Conservation (phyloP, 495 filamentous ascomycete genomes). For the Talaromyces liani region DNA sequence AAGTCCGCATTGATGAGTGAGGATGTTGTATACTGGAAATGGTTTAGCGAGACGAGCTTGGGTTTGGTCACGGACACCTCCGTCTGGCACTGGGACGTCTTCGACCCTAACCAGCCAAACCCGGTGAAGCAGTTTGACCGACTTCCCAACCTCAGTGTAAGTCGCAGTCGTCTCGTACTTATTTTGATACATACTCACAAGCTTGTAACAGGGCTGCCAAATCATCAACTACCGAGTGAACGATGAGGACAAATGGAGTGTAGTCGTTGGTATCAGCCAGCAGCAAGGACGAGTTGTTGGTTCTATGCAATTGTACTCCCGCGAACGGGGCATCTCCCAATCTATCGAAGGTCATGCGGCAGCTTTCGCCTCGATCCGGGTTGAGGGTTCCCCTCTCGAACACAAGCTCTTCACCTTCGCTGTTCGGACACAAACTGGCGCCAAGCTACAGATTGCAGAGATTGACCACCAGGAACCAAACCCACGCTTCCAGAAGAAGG, state of each 20-base stretch:
- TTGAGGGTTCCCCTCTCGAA: slow-evolving; percentile 83
- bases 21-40: slow-evolving; percentile 98
- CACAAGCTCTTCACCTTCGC: slow-evolving; percentile 97
- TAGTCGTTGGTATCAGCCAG: slow-evolving; percentile 90
- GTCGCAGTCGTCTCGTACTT: slow-evolving; percentile 19
- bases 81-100: slow-evolving; percentile 97
- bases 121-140: slow-evolving; percentile 90
- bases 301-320: slow-evolving; percentile 94
- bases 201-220: slow-evolving; percentile 67
- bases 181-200: neutral
- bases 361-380: slow-evolving; percentile 79
- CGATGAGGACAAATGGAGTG: slow-evolving; percentile 96
- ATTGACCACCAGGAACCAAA: slow-evolving; percentile 89
- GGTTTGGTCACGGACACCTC: slow-evolving; percentile 83
- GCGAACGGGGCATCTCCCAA: slow-evolving; percentile 92
- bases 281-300: slow-evolving; percentile 89
- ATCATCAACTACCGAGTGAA: slow-evolving; percentile 99
- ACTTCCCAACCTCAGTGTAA: slow-evolving; percentile 77
- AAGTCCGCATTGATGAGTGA: slow-evolving; percentile 94
- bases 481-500: slow-evolving; percentile 84
- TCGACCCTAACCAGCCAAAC: slow-evolving; percentile 64
- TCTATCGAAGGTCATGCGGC: slow-evolving; percentile 97
- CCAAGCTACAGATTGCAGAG: slow-evolving; percentile 97
- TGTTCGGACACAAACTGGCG: slow-evolving; percentile 76
- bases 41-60: slow-evolving; percentile 81